Evolutionary conservation across 2,329 filamentous ascomycete species (phyloP).

Genomic region (Penicillium sp.): DNA sequence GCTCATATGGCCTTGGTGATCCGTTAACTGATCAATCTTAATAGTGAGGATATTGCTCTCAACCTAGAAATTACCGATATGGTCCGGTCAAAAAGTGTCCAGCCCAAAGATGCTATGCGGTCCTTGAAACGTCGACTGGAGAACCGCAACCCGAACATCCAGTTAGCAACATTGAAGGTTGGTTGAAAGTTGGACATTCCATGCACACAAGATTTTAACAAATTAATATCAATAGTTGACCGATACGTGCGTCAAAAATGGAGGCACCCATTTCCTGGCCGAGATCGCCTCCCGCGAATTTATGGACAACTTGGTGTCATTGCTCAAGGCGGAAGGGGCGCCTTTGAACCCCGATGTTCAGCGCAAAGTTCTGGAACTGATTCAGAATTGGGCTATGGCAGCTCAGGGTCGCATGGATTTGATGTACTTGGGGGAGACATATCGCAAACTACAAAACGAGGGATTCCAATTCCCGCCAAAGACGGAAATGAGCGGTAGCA

Average conservation of each 20-base stretch:
- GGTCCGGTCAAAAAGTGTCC: constrained; percentile 95
- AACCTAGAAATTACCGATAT: constrained; percentile 98
- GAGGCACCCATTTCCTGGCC: constrained; percentile 87
- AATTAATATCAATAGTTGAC: constrained; percentile 63
- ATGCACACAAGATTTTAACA: constrained; percentile 13
- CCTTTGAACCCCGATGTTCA: constrained; percentile 84
- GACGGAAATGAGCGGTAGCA: constrained; percentile 85
- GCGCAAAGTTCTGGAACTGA: constrained; percentile 85
- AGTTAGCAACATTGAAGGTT: constrained; percentile 92
- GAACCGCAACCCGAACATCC: constrained; percentile 96
- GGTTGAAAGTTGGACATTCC: constrained; percentile 19
- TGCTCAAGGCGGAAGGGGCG: constrained; percentile 76
- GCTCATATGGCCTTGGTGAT: neutral
- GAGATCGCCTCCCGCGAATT: constrained; percentile 97
- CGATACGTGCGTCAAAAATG: constrained; percentile 98
- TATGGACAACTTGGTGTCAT: constrained; percentile 92
- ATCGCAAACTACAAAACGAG: constrained; percentile 77
- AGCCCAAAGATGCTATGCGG: constrained; percentile 97
- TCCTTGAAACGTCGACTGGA: constrained; percentile 91
- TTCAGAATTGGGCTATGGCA: constrained; percentile 90
- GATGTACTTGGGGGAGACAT: constrained; percentile 84
- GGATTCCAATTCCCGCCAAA: constrained; percentile 88
- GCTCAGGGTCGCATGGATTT: constrained; percentile 82
- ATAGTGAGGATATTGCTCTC: constrained; percentile 89
- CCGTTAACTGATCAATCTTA: neutral